Evolutionary conservation across 108 stramenopile genomes (phyloP).

Genomic region (Fragilaria crotonensis): DNA sequence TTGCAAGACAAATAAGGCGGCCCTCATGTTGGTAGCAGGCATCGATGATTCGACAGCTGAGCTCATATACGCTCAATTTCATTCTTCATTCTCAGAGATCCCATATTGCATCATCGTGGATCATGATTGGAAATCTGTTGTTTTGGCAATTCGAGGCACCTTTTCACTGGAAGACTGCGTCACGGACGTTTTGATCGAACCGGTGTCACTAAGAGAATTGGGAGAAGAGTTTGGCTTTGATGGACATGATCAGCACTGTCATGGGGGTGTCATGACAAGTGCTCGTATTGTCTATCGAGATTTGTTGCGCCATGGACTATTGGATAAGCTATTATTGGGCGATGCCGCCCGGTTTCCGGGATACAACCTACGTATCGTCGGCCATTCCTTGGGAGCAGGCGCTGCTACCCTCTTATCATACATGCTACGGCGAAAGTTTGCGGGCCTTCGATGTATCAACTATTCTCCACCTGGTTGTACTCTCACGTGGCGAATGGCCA

Average conservation of each 20-base stretch:
- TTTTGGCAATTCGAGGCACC: constrained; percentile 91
- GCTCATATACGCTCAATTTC: constrained; percentile 85
- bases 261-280: constrained; percentile 75
- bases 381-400: constrained; percentile 93
- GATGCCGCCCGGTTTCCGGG: constrained; percentile 49
- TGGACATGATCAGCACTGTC: constrained; percentile 76
- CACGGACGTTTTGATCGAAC: constrained; percentile 86
- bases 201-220: constrained; percentile 60
- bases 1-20: constrained; percentile 60
- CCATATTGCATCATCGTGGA: constrained; percentile 94
- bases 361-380: constrained; percentile 79
- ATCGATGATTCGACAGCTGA: constrained; percentile 74
- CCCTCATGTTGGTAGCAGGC: constrained; percentile 64
- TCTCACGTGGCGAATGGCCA: constrained; percentile 77
- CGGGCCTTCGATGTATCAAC: constrained; percentile 65
- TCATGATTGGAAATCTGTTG: constrained; percentile 71
- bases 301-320: constrained; percentile 54
- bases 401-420: constrained; percentile 78
- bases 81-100: constrained; percentile 59
- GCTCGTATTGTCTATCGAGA: constrained; percentile 75
- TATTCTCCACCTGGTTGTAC: constrained; percentile 88
- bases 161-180: constrained; percentile 93
- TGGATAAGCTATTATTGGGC: constrained; percentile 52
- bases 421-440: constrained; percentile 69
- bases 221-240: constrained; percentile 83